phyloP scores from a whole-genome alignment of 495 filamentous ascomycete species.

The Lepidopterella palustris region DNA sequence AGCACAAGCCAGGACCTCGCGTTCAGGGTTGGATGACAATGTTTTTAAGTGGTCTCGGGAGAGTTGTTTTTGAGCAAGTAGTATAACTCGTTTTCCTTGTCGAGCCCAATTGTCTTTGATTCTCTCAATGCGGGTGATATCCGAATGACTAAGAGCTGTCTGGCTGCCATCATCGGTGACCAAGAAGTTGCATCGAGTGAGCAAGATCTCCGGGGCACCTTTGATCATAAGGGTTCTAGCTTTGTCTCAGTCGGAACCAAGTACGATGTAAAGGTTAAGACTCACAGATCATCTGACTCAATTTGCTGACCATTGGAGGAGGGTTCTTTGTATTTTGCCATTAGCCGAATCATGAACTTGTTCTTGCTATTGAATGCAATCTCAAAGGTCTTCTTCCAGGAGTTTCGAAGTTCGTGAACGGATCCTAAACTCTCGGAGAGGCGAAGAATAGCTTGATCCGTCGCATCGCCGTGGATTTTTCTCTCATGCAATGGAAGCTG shows the following conservation, averaged over 20 bases:
- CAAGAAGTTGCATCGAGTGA: conserved; percentile 48
- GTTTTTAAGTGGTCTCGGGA: conserved; percentile 7
- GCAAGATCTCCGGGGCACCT: conserved; percentile 58
- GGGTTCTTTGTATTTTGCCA: not conserved
- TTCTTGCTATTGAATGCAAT: conserved; percentile 74
- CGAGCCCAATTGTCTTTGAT: conserved; percentile 57
- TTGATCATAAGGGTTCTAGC: conserved; percentile 49
- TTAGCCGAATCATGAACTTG: conserved; percentile 57
- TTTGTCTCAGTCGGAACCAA: not conserved
- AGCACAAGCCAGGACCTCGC: conserved; percentile 44
- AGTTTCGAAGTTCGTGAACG: conserved; percentile 43
- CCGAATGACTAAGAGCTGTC: conserved; percentile 37
- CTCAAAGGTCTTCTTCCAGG: conserved; percentile 55
- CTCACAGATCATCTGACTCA: not conserved
- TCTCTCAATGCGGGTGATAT: conserved; percentile 40
- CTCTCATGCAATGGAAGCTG: conserved; percentile 48
- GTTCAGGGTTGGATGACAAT: conserved; percentile 33
- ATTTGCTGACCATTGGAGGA: not conserved
- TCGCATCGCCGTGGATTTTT: conserved; percentile 63
- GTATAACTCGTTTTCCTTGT: conserved; percentile 58
- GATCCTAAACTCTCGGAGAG: conserved; percentile 55
- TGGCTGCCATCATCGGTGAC: conserved; percentile 44
- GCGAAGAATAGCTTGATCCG: conserved; percentile 62
- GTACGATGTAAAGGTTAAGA: not conserved
- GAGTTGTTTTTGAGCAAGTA: conserved; percentile 55